Evolutionary conservation across 2,329 filamentous ascomycete species (phyloP), one percentile per base, ranked within the genome.

Genomic region (Coniochaeta prunicola): DNA sequence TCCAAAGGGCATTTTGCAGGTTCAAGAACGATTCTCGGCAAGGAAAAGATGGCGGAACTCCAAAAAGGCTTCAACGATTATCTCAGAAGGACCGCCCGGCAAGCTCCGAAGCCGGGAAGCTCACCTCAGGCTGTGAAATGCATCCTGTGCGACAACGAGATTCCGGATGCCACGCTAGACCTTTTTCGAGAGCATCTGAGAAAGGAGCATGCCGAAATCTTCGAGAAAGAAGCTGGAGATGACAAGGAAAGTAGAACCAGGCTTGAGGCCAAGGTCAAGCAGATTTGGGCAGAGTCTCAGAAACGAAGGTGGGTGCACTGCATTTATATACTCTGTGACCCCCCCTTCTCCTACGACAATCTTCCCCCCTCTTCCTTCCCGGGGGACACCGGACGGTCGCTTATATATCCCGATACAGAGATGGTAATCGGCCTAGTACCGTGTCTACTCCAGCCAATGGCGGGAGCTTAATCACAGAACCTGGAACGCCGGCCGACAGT

Each of bases 301-400:
- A 34, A 7, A 21, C 59, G 62, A 33, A 62, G 57, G 63, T 65
- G 12, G 40, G 61, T 60, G 4, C 5, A 19, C 8, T 56, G 28
- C 26, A 36, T 40, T 9, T 48, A 21, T n/a, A n/a, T n/a, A 45
- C 8, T n/a, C 40, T n/a, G 15, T 45, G 17, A 8, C 40, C 6
- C 17, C 40, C 21, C 40, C 17, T n/a, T n/a, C n/a, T n/a, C n/a
- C n/a, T n/a, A n/a, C n/a, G n/a, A n/a, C n/a, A n/a, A n/a, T n/a
- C n/a, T n/a, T n/a, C 33, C 12, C 33, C 31, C 31, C 31, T 33
- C 15, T 36, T 36, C n/a, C 15, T 15, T 36, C 15, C 33, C 33
- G 10, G 3, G 15, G 33, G 33, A 9, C 33, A 36, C 33, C 6
- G 10, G 3, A 36, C n/a, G n/a, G n/a, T n/a, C n/a, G n/a, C 36